phyloP scores from a whole-genome alignment of 1,284 basidiomycete species.

The Flammula alnicola region DNA sequence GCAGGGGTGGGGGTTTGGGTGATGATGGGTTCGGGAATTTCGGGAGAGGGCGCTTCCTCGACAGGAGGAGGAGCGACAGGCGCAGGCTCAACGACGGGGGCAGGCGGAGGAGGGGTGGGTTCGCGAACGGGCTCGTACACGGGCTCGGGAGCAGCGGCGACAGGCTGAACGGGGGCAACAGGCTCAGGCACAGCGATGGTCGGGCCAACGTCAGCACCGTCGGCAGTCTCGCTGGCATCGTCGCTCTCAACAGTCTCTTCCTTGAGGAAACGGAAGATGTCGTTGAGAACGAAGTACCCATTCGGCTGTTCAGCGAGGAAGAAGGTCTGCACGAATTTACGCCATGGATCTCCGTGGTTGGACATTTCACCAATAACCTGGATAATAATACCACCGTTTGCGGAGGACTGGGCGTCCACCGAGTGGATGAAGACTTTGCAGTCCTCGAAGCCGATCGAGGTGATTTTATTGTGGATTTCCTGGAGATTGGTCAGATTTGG shows the following conservation, averaged over 20 bases:
- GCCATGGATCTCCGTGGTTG: conserved; percentile 90
- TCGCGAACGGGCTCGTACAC: conserved; percentile 35
- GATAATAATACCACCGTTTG: conserved; percentile 95
- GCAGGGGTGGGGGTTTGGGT: conserved; percentile 43
- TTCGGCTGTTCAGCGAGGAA: conserved; percentile 99
- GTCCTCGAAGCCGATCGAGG: conserved; percentile 91
- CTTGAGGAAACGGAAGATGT: conserved; percentile 99
- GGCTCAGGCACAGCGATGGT: conserved; percentile 27
- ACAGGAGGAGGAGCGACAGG: conserved; percentile 41
- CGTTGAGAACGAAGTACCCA: conserved; percentile 99
- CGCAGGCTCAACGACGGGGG: conserved; percentile 34
- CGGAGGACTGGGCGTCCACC: conserved; percentile 92
- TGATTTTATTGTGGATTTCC: conserved; percentile 98
- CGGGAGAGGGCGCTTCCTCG: conserved; percentile 41
- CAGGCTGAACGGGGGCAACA: conserved; percentile 31
- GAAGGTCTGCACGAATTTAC: conserved; percentile 99
- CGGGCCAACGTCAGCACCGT: conserved; percentile 28
- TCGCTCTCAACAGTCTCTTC: conserved; percentile 89
- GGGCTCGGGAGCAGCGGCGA: conserved; percentile 33
- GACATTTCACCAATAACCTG: conserved; percentile 99
- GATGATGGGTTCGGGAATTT: conserved; percentile 41
- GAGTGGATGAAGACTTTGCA: conserved; percentile 99
- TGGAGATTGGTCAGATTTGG: conserved; percentile 36
- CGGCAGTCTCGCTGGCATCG: conserved; percentile 55
- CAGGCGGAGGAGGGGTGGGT: conserved; percentile 40